Conservation (phyloP, 108 stramenopile genomes). For the Nitzschia inconspicua region DNA sequence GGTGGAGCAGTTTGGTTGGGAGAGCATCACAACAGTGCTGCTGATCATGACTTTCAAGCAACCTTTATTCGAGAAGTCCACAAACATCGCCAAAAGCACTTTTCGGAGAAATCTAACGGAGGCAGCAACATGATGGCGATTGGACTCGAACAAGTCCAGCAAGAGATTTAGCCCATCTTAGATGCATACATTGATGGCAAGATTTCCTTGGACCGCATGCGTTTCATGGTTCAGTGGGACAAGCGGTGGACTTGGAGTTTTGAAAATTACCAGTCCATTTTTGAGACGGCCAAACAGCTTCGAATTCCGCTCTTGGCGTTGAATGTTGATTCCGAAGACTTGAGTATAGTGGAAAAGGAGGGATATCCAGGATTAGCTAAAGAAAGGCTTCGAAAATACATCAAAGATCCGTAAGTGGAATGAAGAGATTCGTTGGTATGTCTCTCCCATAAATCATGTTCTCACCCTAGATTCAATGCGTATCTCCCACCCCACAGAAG, state of each 20-base stretch:
- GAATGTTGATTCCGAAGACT: constrained; percentile 77
- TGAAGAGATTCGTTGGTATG: background rate
- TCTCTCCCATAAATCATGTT: background rate
- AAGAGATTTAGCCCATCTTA: constrained; percentile 59
- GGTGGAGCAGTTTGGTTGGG: constrained; percentile 56
- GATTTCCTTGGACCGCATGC: constrained; percentile 41
- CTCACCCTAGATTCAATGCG: background rate
- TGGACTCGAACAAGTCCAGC: constrained; percentile 74
- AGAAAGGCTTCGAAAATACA: constrained; percentile 41
- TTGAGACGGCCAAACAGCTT: constrained; percentile 43
- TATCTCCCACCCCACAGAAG: background rate
- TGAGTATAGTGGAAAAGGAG: constrained; percentile 49
- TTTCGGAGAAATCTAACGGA: background rate
- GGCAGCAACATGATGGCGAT: constrained; percentile 48
- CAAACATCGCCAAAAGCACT: constrained; percentile 17
- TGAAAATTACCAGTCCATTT: constrained; percentile 53
- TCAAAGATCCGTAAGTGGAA: constrained; percentile 46
- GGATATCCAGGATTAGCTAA: constrained; percentile 49
- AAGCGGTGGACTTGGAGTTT: constrained; percentile 74
- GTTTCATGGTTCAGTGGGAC: constrained; percentile 54
- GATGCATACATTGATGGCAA: constrained; percentile 52
- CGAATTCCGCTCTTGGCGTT: constrained; percentile 58
- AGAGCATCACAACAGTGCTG: constrained; percentile 69
- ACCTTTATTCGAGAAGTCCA: constrained; percentile 40
- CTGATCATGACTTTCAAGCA: constrained; percentile 60